Conservation (phyloP, 2,329 filamentous ascomycete species). For the Fusarium cicatricum region DNA sequence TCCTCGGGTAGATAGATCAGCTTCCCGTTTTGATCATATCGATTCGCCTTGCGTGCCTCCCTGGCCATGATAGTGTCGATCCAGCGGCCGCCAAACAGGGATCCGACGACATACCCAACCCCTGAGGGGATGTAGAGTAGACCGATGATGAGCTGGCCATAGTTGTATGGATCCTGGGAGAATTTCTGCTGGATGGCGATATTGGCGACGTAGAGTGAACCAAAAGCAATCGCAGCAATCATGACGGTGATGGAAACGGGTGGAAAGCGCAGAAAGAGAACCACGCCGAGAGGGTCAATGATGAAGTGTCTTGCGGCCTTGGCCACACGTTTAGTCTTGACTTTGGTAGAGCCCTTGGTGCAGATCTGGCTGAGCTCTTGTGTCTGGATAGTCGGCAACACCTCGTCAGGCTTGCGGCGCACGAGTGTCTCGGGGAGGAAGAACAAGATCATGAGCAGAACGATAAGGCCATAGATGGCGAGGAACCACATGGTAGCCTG, state of each 20-base stretch:
- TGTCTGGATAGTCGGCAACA: background rate
- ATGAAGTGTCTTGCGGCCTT: slow-evolving; percentile 66
- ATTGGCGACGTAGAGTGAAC: slow-evolving; percentile 78
- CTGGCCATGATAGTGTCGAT: slow-evolving; percentile 83
- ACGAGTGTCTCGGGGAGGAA: slow-evolving; percentile 72
- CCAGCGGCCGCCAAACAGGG: slow-evolving; percentile 77
- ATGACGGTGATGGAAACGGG: slow-evolving; percentile 76
- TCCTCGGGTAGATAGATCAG: slow-evolving; percentile 79
- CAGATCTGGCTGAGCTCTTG: slow-evolving; percentile 57
- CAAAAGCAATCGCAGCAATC: slow-evolving; percentile 79
- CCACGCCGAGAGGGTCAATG: slow-evolving; percentile 75
- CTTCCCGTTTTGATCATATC: slow-evolving; percentile 72
- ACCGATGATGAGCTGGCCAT: slow-evolving; percentile 73
- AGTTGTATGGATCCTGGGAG: slow-evolving; percentile 71
- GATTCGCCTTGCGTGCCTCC: slow-evolving; percentile 73
- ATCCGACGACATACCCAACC: slow-evolving; percentile 74
- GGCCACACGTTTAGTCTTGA: slow-evolving; percentile 62
- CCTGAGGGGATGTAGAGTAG: slow-evolving; percentile 80
- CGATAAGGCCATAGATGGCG: slow-evolving; percentile 70
- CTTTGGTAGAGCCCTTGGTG: slow-evolving; percentile 68
- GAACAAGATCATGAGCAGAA: slow-evolving; percentile 65
- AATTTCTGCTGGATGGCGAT: slow-evolving; percentile 79
- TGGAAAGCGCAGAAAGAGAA: slow-evolving; percentile 77
- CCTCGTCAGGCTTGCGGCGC: slow-evolving; percentile 40
- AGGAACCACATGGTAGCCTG: slow-evolving; percentile 81